Conservation (phyloP, 2,329 filamentous ascomycete genomes). For the Stagonosporopsis chrysanthemi region DNA sequence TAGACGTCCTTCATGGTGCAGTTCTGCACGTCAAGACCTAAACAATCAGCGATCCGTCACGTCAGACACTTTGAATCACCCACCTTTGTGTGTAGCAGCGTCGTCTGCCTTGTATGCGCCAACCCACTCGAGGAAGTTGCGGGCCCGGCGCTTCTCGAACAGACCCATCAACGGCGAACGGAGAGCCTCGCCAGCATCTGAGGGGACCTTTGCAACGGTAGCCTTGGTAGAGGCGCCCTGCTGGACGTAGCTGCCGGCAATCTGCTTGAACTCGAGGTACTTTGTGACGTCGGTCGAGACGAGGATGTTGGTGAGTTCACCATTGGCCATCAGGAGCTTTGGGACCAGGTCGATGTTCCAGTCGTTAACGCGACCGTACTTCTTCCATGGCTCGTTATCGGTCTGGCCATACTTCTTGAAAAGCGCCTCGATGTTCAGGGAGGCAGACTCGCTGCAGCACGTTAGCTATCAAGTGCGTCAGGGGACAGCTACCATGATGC, state of each 20-base stretch:
- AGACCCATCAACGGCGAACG: slow-evolving; percentile 94
- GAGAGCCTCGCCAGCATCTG: slow-evolving; percentile 85
- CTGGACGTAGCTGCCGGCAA: slow-evolving; percentile 95
- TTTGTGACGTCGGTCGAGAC: slow-evolving; percentile 82
- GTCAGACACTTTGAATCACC: slow-evolving; percentile 30
- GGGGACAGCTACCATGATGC: slow-evolving; percentile 49
- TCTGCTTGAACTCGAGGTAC: slow-evolving; percentile 65
- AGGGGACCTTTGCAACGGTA: slow-evolving; percentile 95
- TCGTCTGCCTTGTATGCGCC: slow-evolving; percentile 85
- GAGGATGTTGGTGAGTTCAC: slow-evolving; percentile 97
- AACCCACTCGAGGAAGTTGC: slow-evolving; percentile 96
- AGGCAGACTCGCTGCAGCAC: slow-evolving; percentile 80
- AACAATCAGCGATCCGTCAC: background rate
- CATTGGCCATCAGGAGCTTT: slow-evolving; percentile 98
- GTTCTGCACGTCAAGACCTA: slow-evolving; percentile 77
- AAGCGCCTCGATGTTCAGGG: slow-evolving; percentile 90
- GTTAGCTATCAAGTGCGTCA: slow-evolving; percentile 32
- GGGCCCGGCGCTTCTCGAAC: slow-evolving; percentile 96
- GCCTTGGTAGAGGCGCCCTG: slow-evolving; percentile 83
- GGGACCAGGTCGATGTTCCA: slow-evolving; percentile 99
- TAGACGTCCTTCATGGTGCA: slow-evolving; percentile 98
- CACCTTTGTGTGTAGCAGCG: slow-evolving; percentile 88
- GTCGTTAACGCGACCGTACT: slow-evolving; percentile 94
- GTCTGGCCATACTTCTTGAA: slow-evolving; percentile 97
- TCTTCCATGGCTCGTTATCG: slow-evolving; percentile 91